These are phyloP conservation scores for Evansstolkia leycettana DNA, from an alignment of 495 filamentous ascomycete species.

Conservation along the genomic window DNA sequence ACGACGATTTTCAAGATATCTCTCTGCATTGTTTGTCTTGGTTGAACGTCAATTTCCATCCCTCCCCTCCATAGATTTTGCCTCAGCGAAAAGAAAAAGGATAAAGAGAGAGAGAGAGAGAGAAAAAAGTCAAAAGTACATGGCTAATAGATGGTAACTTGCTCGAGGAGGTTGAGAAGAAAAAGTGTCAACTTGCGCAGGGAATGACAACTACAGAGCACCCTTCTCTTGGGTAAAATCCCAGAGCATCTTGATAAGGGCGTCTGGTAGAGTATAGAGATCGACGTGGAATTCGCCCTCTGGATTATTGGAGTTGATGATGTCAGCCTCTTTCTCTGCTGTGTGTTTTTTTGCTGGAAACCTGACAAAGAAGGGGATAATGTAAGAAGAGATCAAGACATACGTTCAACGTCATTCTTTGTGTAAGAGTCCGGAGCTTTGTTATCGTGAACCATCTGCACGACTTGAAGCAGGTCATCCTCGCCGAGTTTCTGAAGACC, in stretches of 20 bases:
- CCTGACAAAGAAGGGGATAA: constrained; percentile 1
- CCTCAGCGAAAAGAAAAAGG: too few species aligned
- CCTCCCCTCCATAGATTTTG: too few species aligned
- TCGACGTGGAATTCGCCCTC: constrained; percentile 98
- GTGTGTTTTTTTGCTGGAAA: background rate
- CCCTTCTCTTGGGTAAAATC: constrained; percentile 53
- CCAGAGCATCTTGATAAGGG: constrained; percentile 77
- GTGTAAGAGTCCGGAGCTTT: constrained; percentile 86
- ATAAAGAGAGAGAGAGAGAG: background rate
- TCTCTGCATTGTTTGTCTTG: too few species aligned
- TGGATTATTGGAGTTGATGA: constrained; percentile 18
- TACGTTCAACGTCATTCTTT: constrained; percentile 92
- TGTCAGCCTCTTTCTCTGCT: background rate
- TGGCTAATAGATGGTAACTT: background rate
- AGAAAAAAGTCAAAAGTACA: constrained; percentile 5
- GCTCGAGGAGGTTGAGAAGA: background rate
- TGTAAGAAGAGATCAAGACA: constrained; percentile 19
- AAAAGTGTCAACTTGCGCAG: background rate
- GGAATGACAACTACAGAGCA: constrained; percentile 21
- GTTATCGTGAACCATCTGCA: constrained; percentile 96
- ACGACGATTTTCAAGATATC: too few species aligned
- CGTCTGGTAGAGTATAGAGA: constrained; percentile 85
- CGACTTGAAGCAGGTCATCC: constrained; percentile 84
- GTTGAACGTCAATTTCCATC: too few species aligned
- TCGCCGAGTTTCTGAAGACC: constrained; percentile 70